These are phyloP conservation scores for Mortierella hygrophila DNA, from an alignment of 192 early-diverging fungal genomes.

Conservation along the genomic window DNA sequence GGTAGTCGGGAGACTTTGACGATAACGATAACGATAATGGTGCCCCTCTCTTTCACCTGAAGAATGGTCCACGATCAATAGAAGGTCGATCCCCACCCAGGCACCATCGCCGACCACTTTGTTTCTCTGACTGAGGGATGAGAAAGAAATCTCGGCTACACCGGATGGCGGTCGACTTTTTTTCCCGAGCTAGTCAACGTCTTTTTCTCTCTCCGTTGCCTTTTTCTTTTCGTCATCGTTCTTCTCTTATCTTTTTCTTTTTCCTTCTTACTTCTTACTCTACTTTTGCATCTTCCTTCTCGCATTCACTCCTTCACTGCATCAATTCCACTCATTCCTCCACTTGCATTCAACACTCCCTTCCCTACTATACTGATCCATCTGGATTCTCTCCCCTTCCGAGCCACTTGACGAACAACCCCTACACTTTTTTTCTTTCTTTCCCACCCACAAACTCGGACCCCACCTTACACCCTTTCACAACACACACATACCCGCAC, in stretches of 20 bases:
- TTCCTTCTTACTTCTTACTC: background rate
- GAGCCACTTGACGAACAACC: background rate
- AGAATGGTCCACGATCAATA: too few species aligned
- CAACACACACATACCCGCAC: background rate
- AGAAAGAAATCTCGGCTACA: too few species aligned
- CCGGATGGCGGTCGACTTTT: slow-evolving; percentile 18
- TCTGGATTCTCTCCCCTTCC: background rate
- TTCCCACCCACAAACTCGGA: background rate
- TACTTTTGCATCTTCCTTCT: background rate
- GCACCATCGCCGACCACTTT: too few species aligned
- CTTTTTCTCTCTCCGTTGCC: too few species aligned
- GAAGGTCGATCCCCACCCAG: too few species aligned
- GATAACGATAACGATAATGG: too few species aligned
- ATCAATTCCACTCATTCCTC: background rate
- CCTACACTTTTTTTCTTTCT: background rate
- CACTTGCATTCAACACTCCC: background rate
- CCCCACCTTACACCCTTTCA: background rate
- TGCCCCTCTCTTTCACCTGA: too few species aligned
- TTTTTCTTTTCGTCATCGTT: background rate
- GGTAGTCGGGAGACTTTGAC: too few species aligned
- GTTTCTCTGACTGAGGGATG: too few species aligned
- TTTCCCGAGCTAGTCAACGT: too few species aligned
- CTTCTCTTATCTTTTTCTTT: background rate
- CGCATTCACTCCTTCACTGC: background rate
- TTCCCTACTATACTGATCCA: background rate